Evolutionary conservation across 208 protist genomes (phyloP), one percentile per base, ranked within the genome.

Genomic region (Wallacemonas sp.): DNA sequence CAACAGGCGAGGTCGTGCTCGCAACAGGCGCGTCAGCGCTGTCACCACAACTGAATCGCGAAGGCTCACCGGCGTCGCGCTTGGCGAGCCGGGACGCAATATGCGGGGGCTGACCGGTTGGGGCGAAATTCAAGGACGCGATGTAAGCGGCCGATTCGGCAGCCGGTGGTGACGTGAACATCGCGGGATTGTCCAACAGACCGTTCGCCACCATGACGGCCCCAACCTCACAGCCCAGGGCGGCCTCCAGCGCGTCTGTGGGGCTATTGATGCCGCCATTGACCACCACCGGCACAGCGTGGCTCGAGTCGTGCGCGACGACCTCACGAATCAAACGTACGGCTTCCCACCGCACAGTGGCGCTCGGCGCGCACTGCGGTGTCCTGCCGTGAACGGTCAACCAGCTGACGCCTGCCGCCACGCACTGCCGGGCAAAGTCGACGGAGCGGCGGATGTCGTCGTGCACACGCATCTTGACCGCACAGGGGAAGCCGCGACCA

Each of bases 381-480:
- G 89, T 93, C 27, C 93, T 82, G 6, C 91, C 91, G 72, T 97
- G 93, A 24, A 97, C 85, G 27, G 87, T 92, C 22, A 97, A 26
- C 88, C 88, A 96, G 19, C 63, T 65, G 32, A 73, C 85, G 0
- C 93, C 93, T 5, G 89, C 88, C 9, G 79, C 82, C 45, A 89
- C 87, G 33, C 79, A 82, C 72, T 89, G 81, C 34, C 80, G 87
- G 9, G 79, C 93, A 55, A 95, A 92, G 60, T 94, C 87, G 2
- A 96, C 86, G 39, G 83, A 96, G 33, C 66, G 66, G 27, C 74
- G 68, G 19, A 94, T 9, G 55, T 91, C 83, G 13, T 85, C 66
- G 27, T 75, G 42, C 15, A 96, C 76, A 24, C 92, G 83, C 78
- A 97, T 96, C 75, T 97, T 97, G 34, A 95, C 82, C 32, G 78